A percentile compares a stretch with the other conserved stretches of the same genome.
These are phyloP conservation scores for Candida pseudofarinosa DNA, from an alignment of 805 yeast genomes.

Conservation along the genomic window DNA sequence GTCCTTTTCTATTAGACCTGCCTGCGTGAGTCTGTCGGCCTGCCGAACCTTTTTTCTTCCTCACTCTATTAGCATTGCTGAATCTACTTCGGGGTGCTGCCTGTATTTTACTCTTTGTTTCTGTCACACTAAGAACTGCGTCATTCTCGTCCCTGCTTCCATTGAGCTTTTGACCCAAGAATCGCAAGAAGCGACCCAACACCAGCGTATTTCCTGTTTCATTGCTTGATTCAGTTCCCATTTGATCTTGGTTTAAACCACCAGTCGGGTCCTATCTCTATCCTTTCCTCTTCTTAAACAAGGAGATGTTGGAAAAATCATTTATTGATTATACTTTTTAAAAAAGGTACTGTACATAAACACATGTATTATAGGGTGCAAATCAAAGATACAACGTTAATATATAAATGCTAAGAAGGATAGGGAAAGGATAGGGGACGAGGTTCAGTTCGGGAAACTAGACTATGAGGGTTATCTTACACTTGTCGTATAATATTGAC, in stretches of 20 bases:
- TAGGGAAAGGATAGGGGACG: background rate
- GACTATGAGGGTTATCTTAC: conserved; percentile 34
- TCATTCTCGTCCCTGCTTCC: background rate
- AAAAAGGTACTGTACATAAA: background rate
- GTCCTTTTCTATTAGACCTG: background rate
- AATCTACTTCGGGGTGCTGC: background rate
- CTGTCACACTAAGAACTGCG: background rate
- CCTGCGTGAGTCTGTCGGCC: background rate
- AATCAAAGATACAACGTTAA: background rate
- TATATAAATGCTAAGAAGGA: background rate
- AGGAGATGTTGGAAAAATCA: no score
- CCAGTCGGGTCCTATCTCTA: no score
- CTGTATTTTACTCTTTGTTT: background rate
- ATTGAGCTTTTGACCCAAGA: background rate
- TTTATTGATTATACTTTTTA: no score
- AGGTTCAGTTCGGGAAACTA: background rate
- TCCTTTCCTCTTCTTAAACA: no score
- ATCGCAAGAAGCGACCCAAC: background rate
- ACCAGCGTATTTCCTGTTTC: background rate
- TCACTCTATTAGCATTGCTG: background rate
- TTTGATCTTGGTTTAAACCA: background rate
- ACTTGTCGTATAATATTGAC: conserved; percentile 36
- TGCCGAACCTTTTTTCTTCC: background rate
- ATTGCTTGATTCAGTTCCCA: background rate
- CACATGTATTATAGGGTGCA: background rate